Evolutionary conservation across 352 stramenopile species (phyloP).

Genomic region (Globisporangium camurandrum): DNA sequence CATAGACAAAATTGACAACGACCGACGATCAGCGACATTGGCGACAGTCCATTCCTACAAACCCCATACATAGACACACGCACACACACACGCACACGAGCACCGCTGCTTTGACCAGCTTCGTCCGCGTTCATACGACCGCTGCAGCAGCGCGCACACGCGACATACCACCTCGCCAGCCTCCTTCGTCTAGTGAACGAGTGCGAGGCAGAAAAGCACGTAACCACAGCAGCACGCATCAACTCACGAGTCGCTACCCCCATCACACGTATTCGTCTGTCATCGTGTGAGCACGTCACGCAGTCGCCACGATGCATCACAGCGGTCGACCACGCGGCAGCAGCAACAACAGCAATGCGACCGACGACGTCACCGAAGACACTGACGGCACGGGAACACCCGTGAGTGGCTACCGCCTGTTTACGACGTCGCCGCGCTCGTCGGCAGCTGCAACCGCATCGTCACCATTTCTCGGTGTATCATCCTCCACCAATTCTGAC

Average conservation of each 20-base stretch:
- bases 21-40: not conserved
- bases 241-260: not conserved
- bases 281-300: not conserved
- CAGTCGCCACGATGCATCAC: not conserved
- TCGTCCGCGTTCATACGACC: too few relatives aligned
- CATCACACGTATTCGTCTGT: not conserved
- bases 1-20: not conserved
- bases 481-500: too few relatives aligned
- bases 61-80: too few relatives aligned
- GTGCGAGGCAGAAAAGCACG: too few relatives aligned
- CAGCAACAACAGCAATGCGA: not conserved
- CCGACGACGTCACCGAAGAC: constrained; percentile 2
- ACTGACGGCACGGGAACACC: constrained; percentile 5
- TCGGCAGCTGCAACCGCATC: not conserved
- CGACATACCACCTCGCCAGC: too few relatives aligned
- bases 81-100: too few relatives aligned
- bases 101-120: too few relatives aligned
- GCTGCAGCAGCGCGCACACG: too few relatives aligned
- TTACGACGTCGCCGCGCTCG: constrained; percentile 8
- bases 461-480: too few relatives aligned
- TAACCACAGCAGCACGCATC: not conserved
- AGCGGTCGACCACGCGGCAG: not conserved
- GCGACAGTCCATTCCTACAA: not conserved
- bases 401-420: constrained; percentile 13
- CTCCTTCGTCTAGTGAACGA: too few relatives aligned